Base-by-base conservation (phyloP, 768 basidiomycete species). In the Rhodotorula paludigena region DNA sequence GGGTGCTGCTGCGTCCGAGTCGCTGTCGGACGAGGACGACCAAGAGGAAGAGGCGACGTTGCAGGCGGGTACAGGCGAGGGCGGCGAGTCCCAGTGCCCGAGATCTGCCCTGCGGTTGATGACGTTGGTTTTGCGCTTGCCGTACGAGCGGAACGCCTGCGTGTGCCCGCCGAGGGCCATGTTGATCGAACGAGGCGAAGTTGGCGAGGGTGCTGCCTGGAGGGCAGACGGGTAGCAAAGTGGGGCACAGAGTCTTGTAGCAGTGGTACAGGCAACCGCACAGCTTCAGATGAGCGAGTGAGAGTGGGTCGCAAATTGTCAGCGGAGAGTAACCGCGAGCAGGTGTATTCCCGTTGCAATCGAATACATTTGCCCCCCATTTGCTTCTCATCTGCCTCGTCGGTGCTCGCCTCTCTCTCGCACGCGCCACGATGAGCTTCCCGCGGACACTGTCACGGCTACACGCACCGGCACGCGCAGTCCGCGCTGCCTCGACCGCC, bases 131-230 rank as follows among this genome's bases (percentile, higher is more conserved):
- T 45, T 57, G 25, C 51, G 65, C 38, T 64, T 64, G 45, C 70
- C 70, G 56, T 72, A 72, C 0, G 70, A 53, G 48, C 60, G 60
- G 56, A 41, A 64, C 48, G 57, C 48, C 57, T 64, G 45, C 1
- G 70, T 72, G 1, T 48, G 30, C 0, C n/a, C 41, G 58, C 66
- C 56, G 23, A 72, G 61, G 39, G 51, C 32, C 35, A 60, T 33
- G 38, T 16, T 28, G 32, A 30, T 30, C 39, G 60, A 25, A 6
- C 14, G 15, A n/a, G 49, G 30, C 30, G 28, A 15, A 28, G 36
- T 4, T 23, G 20, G 42, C 6, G 39, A 42, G 14, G n/a, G 18
- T 23, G 28, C 41, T 42, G 39, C 2, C 10, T 3, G 41, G 11
- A 41, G 18, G n/a, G 23, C 3, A 15, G 25, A 16, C 2, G n/a